A percentile compares a stretch with the other conserved stretches of the same genome.
These are phyloP conservation scores for Chaetomium sp. DNA, from an alignment of 2,329 filamentous ascomycete genomes.

Conservation along the genomic window DNA sequence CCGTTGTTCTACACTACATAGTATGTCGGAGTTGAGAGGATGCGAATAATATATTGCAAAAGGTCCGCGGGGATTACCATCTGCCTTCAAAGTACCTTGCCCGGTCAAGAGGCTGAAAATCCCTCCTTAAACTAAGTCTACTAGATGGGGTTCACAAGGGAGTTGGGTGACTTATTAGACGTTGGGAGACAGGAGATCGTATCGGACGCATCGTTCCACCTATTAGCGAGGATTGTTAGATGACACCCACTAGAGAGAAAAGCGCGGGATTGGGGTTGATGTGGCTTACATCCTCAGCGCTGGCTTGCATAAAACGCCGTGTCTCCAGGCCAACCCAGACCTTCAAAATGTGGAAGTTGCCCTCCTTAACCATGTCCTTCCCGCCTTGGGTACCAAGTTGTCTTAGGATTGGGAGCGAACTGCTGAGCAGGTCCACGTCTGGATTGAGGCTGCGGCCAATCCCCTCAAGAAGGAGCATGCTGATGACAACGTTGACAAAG, in stretches of 20 bases:
- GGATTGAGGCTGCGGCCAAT: conserved; percentile 86
- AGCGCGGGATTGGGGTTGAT: not conserved
- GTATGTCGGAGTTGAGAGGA: too few species aligned
- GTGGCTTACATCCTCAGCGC: conserved; percentile 70
- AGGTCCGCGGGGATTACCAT: too few species aligned
- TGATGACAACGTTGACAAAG: conserved; percentile 97
- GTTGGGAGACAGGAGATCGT: conserved; percentile 82
- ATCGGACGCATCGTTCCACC: conserved; percentile 86
- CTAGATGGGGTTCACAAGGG: not conserved
- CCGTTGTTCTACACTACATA: too few species aligned
- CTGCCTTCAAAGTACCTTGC: too few species aligned
- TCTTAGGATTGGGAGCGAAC: conserved; percentile 82
- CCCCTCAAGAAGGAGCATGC: conserved; percentile 85
- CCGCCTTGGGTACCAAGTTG: conserved; percentile 76
- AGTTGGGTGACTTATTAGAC: conserved; percentile 44
- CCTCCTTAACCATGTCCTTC: conserved; percentile 60
- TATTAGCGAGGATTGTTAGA: conserved; percentile 27
- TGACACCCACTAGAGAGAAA: not conserved
- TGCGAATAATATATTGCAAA: too few species aligned
- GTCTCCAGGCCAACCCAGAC: conserved; percentile 91
- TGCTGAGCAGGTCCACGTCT: conserved; percentile 75
- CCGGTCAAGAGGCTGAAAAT: too few species aligned
- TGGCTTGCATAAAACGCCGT: conserved; percentile 81
- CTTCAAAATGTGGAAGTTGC: conserved; percentile 78
- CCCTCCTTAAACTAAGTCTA: too few species aligned